Evolutionary conservation across 2,329 filamentous ascomycete species (phyloP).

Genomic region (Fusarium sp.): DNA sequence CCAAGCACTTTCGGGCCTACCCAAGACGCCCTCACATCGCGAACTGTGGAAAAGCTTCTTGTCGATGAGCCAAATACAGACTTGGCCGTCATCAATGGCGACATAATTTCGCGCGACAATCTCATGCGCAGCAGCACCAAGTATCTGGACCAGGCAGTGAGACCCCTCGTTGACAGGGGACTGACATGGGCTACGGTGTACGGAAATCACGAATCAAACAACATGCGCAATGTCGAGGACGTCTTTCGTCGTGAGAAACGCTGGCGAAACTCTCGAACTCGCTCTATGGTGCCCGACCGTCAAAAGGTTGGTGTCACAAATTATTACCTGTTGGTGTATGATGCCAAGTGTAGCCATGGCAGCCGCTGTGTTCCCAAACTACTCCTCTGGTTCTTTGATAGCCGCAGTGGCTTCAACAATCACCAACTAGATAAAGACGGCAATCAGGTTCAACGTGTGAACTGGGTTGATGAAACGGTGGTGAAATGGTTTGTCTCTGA

Average conservation of each 20-base stretch:
- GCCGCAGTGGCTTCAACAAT: conserved; percentile 65
- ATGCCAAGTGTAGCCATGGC: conserved; percentile 48
- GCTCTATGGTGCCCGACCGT: conserved; percentile 56
- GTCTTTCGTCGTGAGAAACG: conserved; percentile 58
- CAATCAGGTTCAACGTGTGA: conserved; percentile 56
- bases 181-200: conserved; percentile 77
- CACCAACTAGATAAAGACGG: conserved; percentile 45
- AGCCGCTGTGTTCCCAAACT: conserved; percentile 55
- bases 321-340: conserved; percentile 62
- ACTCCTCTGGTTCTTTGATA: conserved; percentile 82
- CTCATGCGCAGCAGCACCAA: conserved; percentile 65
- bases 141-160: conserved; percentile 72
- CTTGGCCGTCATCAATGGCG: conserved; percentile 79
- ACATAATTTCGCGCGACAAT: conserved; percentile 77
- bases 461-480: conserved; percentile 62
- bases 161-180: conserved; percentile 67
- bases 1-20: conserved; percentile 26
- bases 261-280: conserved; percentile 57
- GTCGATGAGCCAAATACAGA: conserved; percentile 47
- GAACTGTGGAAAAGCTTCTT: conserved; percentile 13
- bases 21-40: conserved; percentile 30
- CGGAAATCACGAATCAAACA: conserved; percentile 77
- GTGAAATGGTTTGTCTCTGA: conserved; percentile 59
- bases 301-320: conserved; percentile 60
- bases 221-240: conserved; percentile 67